Base-by-base conservation (phyloP, 2,329 filamentous ascomycete species). In the Pyrenophora teres region DNA sequence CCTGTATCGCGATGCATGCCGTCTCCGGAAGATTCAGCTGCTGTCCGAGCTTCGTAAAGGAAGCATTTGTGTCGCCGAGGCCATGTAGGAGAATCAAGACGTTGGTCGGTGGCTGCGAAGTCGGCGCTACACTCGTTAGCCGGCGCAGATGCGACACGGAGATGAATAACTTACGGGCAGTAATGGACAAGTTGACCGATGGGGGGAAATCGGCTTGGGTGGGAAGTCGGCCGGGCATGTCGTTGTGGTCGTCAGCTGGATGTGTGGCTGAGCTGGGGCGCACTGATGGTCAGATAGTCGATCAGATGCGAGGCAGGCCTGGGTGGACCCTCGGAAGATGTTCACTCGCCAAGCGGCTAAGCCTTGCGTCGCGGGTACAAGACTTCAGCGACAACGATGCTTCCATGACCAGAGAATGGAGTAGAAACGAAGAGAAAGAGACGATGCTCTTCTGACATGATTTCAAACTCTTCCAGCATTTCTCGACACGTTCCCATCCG, bases 11-110 rank as follows among this genome's bases (percentile, higher is more conserved):
- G 46, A 96, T 82, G 64, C 86, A 85, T 50, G 87, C 82, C 45
- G 92, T 92, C 65, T 92, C 89, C 0, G 91, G 90, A 3, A 96
- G 83, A 54, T 82, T 79, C 54, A 96, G 76, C 60, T 84, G 85
- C 50, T 79, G 78, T 16, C 86, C 89, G 55, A 96, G 88, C 38
- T 76, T 76, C 53, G 83, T 81, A 71, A 94, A 95, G 31, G 88
- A 80, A 3, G 71, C 66, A 53, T 90, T 83, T 30, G 82, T 85
- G 75, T 96, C 92, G 56, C 92, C 92, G 10, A 96, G 83, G 58
- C 91, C 91, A 73, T 96, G 92, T 51, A 96, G 84, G 44, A 96
- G 83, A 67, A 96, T 76, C 56, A 96, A 84, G 61, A 95, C 80
- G 63, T 92, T 87, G 37, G 86, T 88, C 8, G 87, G 84, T 10